Conservation (phyloP, 257 asterid genomes). For the Solanum rostratum region DNA sequence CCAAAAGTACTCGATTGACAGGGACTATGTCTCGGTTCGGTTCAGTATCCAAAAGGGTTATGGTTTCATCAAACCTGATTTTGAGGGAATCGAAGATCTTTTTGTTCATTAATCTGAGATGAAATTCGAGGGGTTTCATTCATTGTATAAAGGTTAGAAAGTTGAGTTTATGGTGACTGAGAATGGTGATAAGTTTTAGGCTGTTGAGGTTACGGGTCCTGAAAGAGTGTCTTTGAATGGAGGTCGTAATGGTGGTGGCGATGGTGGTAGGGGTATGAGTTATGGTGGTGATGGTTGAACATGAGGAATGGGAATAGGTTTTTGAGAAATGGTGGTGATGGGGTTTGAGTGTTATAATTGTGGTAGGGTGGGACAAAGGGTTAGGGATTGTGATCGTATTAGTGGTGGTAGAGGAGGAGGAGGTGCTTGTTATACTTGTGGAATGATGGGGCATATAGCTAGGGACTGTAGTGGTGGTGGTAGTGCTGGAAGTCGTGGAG, state of each 20-base stretch:
- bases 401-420: neutral
- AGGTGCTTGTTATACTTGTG: conserved; percentile 28
- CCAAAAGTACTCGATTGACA: conserved; percentile 35
- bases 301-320: conserved; percentile 16
- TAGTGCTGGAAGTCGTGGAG: neutral
- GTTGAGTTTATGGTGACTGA: conserved; percentile 50
- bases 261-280: conserved; percentile 9
- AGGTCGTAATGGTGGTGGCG: neutral
- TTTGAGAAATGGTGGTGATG: neutral
- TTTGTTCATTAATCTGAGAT: conserved; percentile 72
- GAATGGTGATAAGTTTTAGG: conserved; percentile 49
- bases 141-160: conserved; percentile 54
- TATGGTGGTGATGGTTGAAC: neutral
- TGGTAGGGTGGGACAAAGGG: neutral
- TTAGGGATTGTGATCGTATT: neutral
- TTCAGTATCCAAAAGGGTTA: conserved; percentile 59
- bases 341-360: neutral
- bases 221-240: conserved; percentile 33
- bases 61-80: conserved; percentile 66
- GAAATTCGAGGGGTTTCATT: conserved; percentile 65
- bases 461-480: neutral
- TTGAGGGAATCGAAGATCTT: conserved; percentile 45
- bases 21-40: conserved; percentile 53
- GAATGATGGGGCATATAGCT: neutral
- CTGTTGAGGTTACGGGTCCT: conserved; percentile 50